A percentile compares a stretch with the other conserved stretches of the same genome.
These are phyloP conservation scores for Cystofilobasidium bisporidii DNA, from an alignment of 768 basidiomycete genomes.

Conservation along the genomic window DNA sequence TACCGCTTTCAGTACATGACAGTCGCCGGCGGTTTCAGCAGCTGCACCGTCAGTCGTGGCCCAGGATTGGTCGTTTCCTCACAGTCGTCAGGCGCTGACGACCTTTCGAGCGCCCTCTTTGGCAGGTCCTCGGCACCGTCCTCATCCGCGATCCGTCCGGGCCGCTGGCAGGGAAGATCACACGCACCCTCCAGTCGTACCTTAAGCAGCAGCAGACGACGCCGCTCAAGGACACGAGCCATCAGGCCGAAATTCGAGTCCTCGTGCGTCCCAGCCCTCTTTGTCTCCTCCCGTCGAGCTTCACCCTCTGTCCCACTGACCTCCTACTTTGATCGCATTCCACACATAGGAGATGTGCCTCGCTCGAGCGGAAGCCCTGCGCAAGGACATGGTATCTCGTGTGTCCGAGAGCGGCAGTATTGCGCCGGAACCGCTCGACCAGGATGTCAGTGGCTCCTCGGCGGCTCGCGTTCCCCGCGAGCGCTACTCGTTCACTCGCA, in stretches of 20 bases:
- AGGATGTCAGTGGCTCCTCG: neutral
- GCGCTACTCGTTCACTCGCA: neutral
- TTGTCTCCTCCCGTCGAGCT: neutral
- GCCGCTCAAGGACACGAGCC: slow-evolving; percentile 20
- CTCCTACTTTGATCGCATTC: neutral
- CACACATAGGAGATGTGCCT: slow-evolving; percentile 11
- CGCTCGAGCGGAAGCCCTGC: neutral
- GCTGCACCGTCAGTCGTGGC: slow-evolving; percentile 30
- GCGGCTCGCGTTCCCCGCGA: neutral
- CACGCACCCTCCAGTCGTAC: slow-evolving; percentile 24
- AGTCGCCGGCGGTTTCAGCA: slow-evolving; percentile 32
- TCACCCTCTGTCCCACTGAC: too few species aligned
- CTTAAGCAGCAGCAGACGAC: slow-evolving; percentile 28
- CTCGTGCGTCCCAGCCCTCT: neutral
- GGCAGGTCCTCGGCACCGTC: slow-evolving; percentile 24
- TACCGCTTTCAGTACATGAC: neutral
- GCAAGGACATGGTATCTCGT: neutral
- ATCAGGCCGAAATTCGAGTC: slow-evolving; percentile 29
- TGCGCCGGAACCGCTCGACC: neutral
- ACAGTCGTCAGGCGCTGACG: too few species aligned
- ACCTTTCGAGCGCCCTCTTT: too few species aligned
- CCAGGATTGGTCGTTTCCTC: too few species aligned
- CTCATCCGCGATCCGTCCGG: slow-evolving; percentile 24
- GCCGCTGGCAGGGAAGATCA: slow-evolving; percentile 10
- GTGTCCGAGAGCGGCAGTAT: neutral